These are phyloP conservation scores for Kodamaea jinghongensis DNA, from an alignment of 805 yeast species.

Conservation along the genomic window DNA sequence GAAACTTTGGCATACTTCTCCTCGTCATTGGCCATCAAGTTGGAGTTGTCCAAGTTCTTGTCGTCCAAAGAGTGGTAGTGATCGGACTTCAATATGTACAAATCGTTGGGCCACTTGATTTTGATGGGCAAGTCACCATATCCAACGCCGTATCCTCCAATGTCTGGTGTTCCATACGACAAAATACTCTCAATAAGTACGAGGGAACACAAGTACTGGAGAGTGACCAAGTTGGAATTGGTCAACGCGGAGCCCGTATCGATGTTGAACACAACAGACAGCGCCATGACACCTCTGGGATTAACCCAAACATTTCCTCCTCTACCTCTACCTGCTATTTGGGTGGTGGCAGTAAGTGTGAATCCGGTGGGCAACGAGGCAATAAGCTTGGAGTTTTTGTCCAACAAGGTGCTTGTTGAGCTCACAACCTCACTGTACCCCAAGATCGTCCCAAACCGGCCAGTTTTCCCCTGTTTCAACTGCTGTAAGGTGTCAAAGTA, in stretches of 20 bases:
- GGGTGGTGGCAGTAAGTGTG: slow-evolving; percentile 71
- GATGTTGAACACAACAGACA: slow-evolving; percentile 65
- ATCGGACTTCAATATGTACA: slow-evolving; percentile 72
- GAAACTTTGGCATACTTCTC: slow-evolving; percentile 73
- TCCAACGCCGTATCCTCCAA: slow-evolving; percentile 43
- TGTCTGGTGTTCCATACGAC: slow-evolving; percentile 45
- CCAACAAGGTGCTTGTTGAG: slow-evolving; percentile 79
- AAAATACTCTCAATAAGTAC: slow-evolving; percentile 79
- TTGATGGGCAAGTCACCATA: slow-evolving; percentile 75
- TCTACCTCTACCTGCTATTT: slow-evolving; percentile 89
- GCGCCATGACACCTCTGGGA: slow-evolving; percentile 88
- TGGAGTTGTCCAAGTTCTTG: slow-evolving; percentile 30
- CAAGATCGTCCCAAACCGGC: slow-evolving; percentile 57
- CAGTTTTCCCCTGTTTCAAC: slow-evolving; percentile 19
- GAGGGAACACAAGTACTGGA: slow-evolving; percentile 81
- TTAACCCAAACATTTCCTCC: slow-evolving; percentile 95
- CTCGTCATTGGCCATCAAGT: slow-evolving; percentile 49
- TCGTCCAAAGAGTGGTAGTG: slow-evolving; percentile 33
- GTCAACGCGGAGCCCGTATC: slow-evolving; percentile 18
- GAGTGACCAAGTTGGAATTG: slow-evolving; percentile 63
- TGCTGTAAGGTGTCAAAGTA: slow-evolving; percentile 49
- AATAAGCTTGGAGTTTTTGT: slow-evolving; percentile 62
- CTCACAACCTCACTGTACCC: slow-evolving; percentile 87
- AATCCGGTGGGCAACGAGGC: slow-evolving; percentile 67
- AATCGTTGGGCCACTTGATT: slow-evolving; percentile 96